Percentiles rank a stretch among this genome's conserved stretches.
Evolutionary conservation across 2,329 filamentous ascomycete species (phyloP).

Genomic region (Botrytis hyacinthi): DNA sequence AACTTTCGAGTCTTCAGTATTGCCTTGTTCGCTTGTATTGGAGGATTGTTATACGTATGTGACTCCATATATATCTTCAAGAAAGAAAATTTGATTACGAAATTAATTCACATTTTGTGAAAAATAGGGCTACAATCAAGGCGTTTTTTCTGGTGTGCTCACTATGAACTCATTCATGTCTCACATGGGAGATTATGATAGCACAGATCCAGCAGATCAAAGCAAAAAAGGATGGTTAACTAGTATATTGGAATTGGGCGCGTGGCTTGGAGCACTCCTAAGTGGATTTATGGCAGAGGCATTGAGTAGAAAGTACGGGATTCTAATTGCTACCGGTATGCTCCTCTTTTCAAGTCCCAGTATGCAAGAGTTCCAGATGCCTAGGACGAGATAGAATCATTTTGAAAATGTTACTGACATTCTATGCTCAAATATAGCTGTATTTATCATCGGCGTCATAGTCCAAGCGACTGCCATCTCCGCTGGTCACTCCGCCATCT

Average conservation of each 20-base stretch:
- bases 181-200: conserved; percentile 55
- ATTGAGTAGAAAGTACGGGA: conserved; percentile 65
- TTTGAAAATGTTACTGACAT: neutral
- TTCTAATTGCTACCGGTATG: conserved; percentile 59
- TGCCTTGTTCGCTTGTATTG: conserved; percentile 61
- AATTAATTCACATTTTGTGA: neutral
- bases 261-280: conserved; percentile 71
- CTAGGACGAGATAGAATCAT: neutral
- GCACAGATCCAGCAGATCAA: conserved; percentile 46
- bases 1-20: conserved; percentile 61
- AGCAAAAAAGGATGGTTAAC: conserved; percentile 60
- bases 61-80: neutral
- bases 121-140: conserved; percentile 63
- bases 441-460: conserved; percentile 70
- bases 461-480: conserved; percentile 62
- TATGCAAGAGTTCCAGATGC: neutral
- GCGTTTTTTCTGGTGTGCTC: conserved; percentile 70
- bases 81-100: neutral
- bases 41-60: conserved; percentile 50
- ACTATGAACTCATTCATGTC: conserved; percentile 54
- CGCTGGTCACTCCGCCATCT: conserved; percentile 57
- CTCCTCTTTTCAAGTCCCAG: neutral
- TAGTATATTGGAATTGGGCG: conserved; percentile 71
- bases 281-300: conserved; percentile 71
- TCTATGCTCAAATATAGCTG: neutral